A percentile compares a stretch with the other conserved stretches of the same genome.
These are phyloP conservation scores for Shiraia sp. DNA, from an alignment of 2,329 filamentous ascomycete species.

Conservation along the genomic window DNA sequence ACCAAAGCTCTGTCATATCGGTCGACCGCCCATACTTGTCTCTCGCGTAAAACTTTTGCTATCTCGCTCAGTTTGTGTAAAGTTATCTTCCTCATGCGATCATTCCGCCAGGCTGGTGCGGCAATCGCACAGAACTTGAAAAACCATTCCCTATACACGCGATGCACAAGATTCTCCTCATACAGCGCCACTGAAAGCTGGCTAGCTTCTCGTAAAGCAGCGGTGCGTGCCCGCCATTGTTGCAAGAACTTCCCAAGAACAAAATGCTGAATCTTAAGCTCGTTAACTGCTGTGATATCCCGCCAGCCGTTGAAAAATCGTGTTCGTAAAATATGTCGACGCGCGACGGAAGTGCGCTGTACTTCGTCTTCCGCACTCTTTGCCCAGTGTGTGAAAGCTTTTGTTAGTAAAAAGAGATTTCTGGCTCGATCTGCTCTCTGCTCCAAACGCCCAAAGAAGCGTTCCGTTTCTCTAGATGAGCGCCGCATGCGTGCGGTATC, in stretches of 20 bases:
- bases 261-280: conserved; percentile 57
- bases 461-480: conserved; percentile 52
- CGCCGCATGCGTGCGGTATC: conserved; percentile 39
- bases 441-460: conserved; percentile 61
- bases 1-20: conserved; percentile 26
- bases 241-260: conserved; percentile 58
- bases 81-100: conserved; percentile 26
- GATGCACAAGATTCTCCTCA: conserved; percentile 38
- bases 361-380: conserved; percentile 66
- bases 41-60: conserved; percentile 28
- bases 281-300: conserved; percentile 65
- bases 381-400: conserved; percentile 71
- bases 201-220: conserved; percentile 41
- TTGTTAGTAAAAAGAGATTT: conserved; percentile 66
- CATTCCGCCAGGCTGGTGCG: conserved; percentile 39
- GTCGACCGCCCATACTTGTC: conserved; percentile 25
- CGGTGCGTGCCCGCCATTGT: conserved; percentile 55
- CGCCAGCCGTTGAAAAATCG: conserved; percentile 73
- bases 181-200: conserved; percentile 34
- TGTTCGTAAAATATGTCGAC: conserved; percentile 70
- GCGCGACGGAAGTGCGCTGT: conserved; percentile 67
- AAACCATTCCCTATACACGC: conserved; percentile 42
- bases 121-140: conserved; percentile 41
- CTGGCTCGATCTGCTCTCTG: conserved; percentile 65
- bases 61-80: conserved; percentile 36